A percentile compares a stretch with the other conserved stretches of the same genome.
phyloP scores from a whole-genome alignment of 768 basidiomycete species.

The Tubosaeta sp. region DNA sequence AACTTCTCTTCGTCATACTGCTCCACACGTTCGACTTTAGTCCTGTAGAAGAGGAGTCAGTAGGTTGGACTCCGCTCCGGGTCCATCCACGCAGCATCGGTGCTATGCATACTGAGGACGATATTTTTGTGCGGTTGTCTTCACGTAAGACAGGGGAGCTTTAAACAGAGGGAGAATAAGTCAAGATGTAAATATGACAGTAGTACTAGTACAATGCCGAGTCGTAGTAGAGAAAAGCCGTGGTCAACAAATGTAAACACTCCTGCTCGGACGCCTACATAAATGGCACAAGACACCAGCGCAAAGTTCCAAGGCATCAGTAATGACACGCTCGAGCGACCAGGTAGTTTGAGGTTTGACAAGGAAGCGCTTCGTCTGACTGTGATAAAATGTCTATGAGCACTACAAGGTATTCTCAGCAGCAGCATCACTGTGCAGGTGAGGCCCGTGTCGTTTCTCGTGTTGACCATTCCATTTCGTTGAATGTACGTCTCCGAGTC shows the following conservation, averaged over 20 bases:
- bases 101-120: constrained; percentile 16
- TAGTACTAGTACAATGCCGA: not conserved
- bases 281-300: not conserved
- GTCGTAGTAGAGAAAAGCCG: no score
- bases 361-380: not conserved
- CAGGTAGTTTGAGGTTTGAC: not conserved
- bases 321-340: not conserved
- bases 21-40: constrained; percentile 14
- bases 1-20: constrained; percentile 15
- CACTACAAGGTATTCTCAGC: no score
- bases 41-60: not conserved
- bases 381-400: not conserved
- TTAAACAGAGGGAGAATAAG: not conserved
- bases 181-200: not conserved
- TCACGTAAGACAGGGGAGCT: not conserved
- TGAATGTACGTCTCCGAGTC: constrained; percentile 42
- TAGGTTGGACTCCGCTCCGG: constrained; percentile 8
- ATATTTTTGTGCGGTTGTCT: constrained; percentile 8
- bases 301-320: not conserved
- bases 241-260: constrained; percentile 16
- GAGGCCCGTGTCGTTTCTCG: not conserved
- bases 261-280: constrained; percentile 6
- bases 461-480: not conserved
- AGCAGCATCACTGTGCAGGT: not conserved
- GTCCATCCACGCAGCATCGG: constrained; percentile 13